Percentiles rank a stretch among this genome's conserved stretches.
Conservation (phyloP, 148 eudicot species). For the Vaccinium macrocarpon region DNA sequence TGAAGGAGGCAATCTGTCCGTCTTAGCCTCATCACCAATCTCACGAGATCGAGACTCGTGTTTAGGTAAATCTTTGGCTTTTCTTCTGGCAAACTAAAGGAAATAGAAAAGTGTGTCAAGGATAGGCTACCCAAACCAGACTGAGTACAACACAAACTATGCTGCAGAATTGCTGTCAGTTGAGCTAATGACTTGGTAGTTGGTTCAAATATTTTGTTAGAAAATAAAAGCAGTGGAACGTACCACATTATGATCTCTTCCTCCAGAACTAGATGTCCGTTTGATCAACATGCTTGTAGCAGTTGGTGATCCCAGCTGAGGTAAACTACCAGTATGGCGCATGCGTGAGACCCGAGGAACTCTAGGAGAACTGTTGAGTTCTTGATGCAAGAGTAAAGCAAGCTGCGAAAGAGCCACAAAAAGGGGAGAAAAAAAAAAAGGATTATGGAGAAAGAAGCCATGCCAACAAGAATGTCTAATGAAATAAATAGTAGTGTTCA, state of each 20-base stretch:
- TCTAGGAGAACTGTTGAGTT: constrained; percentile 96
- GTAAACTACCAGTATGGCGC: constrained; percentile 79
- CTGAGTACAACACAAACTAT: neutral
- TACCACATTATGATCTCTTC: constrained; percentile 66
- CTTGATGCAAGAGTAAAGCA: constrained; percentile 91
- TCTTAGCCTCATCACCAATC: constrained; percentile 52
- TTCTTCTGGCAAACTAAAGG: constrained; percentile 62
- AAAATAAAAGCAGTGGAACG: constrained; percentile 21
- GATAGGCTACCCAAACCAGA: constrained; percentile 2
- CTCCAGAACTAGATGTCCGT: constrained; percentile 68
- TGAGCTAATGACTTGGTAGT: neutral
- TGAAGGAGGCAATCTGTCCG: constrained; percentile 45
- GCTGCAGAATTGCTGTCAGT: neutral
- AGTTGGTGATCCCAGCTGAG: constrained; percentile 69
- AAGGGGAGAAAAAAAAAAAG: constrained; percentile 9
- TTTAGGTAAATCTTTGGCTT: constrained; percentile 53
- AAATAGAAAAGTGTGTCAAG: neutral
- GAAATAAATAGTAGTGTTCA: constrained; percentile 7
- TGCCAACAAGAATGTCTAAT: neutral
- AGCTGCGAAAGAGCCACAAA: constrained; percentile 47
- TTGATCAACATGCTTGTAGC: constrained; percentile 64
- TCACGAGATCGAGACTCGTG: constrained; percentile 57
- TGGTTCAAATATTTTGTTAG: neutral
- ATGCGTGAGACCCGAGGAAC: constrained; percentile 96
- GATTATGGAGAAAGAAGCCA: constrained; percentile 8